A percentile compares a stretch with the other conserved stretches of the same genome.
Evolutionary conservation across 257 asterid species (phyloP).

Genomic region (Prunella vulgaris): DNA sequence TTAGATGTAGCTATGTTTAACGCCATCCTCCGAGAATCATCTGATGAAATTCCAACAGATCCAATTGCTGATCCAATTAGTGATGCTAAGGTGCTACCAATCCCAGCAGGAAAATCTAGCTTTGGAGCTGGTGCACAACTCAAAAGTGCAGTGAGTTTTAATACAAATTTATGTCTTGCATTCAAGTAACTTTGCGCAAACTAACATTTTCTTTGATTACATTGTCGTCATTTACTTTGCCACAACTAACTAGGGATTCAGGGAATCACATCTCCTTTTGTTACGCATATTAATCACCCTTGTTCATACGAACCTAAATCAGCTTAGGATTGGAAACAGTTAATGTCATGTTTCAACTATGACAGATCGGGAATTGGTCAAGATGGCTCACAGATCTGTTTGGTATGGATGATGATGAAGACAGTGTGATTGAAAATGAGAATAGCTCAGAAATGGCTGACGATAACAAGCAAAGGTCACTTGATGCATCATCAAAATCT

Average conservation of each 20-base stretch:
- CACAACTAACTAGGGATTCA: background rate
- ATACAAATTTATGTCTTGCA: background rate
- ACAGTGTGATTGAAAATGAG: background rate
- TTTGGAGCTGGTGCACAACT: constrained; percentile 83
- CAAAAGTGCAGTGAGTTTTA: constrained; percentile 54
- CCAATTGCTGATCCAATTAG: constrained; percentile 81
- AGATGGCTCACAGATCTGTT: constrained; percentile 73
- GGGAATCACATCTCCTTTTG: background rate
- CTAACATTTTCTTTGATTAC: background rate
- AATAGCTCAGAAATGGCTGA: constrained; percentile 14
- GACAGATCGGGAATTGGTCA: constrained; percentile 79
- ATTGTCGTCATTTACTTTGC: background rate
- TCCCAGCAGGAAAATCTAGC: constrained; percentile 68
- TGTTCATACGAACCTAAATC: background rate
- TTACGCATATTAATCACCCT: background rate
- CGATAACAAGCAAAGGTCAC: constrained; percentile 28
- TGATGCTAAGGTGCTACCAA: constrained; percentile 64
- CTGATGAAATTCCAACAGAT: constrained; percentile 70
- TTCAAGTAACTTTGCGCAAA: background rate
- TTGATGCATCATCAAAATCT: constrained; percentile 40
- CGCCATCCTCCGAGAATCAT: constrained; percentile 73
- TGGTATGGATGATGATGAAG: constrained; percentile 46
- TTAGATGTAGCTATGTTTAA: constrained; percentile 88
- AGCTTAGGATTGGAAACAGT: background rate
- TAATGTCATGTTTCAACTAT: background rate